phyloP scores from a whole-genome alignment of 2,329 filamentous ascomycete species.

The Xylariaceae sp. region DNA sequence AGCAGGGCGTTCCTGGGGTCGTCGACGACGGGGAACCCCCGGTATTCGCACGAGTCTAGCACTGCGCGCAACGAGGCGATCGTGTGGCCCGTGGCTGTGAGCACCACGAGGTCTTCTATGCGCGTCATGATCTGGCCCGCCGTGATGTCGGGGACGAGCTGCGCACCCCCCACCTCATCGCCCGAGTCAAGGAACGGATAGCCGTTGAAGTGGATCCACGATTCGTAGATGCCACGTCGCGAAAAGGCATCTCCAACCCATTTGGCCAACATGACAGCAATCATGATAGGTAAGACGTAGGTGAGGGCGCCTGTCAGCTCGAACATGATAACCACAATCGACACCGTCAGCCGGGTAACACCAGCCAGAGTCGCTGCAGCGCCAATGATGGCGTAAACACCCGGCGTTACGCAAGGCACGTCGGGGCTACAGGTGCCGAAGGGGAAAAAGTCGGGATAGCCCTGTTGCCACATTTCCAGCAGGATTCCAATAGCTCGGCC shows the following conservation, averaged over 20 bases:
- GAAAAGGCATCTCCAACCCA: slow-evolving; percentile 97
- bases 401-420: slow-evolving; percentile 81
- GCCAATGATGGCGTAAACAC: slow-evolving; percentile 93
- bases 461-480: slow-evolving; percentile 80
- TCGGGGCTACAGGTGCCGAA: slow-evolving; percentile 82
- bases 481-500: slow-evolving; percentile 85
- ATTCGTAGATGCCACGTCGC: slow-evolving; percentile 90
- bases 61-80: slow-evolving; percentile 68
- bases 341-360: slow-evolving; percentile 93
- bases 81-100: slow-evolving; percentile 83
- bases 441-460: slow-evolving; percentile 68
- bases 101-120: slow-evolving; percentile 81
- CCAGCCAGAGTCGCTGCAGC: slow-evolving; percentile 91
- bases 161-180: slow-evolving; percentile 54
- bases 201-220: slow-evolving; percentile 93
- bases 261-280: slow-evolving; percentile 95
- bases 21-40: slow-evolving; percentile 86
- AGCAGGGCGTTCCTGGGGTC: slow-evolving; percentile 72
- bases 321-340: slow-evolving; percentile 99
- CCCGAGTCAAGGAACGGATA: slow-evolving; percentile 94
- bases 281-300: slow-evolving; percentile 97
- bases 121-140: slow-evolving; percentile 89
- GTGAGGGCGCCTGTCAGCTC: slow-evolving; percentile 94
- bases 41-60: slow-evolving; percentile 69
- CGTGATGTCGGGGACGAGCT: slow-evolving; percentile 67